A percentile compares a stretch with the other conserved stretches of the same genome.
Conservation (phyloP, 805 yeast species). For the Millerago galiae region DNA sequence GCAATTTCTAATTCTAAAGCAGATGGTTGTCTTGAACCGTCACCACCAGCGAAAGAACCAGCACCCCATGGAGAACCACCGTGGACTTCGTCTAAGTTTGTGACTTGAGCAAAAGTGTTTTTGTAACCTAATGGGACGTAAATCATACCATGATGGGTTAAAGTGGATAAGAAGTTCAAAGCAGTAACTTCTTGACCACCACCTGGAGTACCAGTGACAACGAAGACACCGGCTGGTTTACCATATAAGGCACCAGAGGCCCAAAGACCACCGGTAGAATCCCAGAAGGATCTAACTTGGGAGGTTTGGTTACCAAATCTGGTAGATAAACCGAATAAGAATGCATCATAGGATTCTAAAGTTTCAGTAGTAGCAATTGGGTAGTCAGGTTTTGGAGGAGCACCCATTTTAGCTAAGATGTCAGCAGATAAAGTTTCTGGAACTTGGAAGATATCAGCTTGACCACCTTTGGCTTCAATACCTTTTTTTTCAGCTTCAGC, state of each 20-base stretch:
- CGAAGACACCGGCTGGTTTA: conserved; percentile 68
- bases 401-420: conserved; percentile 52
- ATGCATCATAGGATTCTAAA: conserved; percentile 65
- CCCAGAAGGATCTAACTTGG: conserved; percentile 72
- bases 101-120: conserved; percentile 44
- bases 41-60: conserved; percentile 68
- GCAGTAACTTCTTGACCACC: conserved; percentile 75
- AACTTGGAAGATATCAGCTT: conserved; percentile 68
- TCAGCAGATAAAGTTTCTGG: conserved; percentile 70
- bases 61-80: conserved; percentile 89
- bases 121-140: conserved; percentile 73
- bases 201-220: conserved; percentile 64
- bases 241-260: conserved; percentile 60
- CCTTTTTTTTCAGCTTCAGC: conserved; percentile 68
- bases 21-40: conserved; percentile 66
- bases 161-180: conserved; percentile 47
- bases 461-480: conserved; percentile 59
- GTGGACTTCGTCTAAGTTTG: conserved; percentile 58
- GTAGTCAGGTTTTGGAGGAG: conserved; percentile 48
- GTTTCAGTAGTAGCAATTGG: conserved; percentile 55
- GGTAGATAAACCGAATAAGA: conserved; percentile 81
- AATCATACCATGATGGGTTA: conserved; percentile 71
- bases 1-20: conserved; percentile 61
- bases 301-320: conserved; percentile 77
- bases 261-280: conserved; percentile 72